Base-by-base conservation (phyloP, 2,329 filamentous ascomycete genomes). In the Phyllosticta citriasiana region DNA sequence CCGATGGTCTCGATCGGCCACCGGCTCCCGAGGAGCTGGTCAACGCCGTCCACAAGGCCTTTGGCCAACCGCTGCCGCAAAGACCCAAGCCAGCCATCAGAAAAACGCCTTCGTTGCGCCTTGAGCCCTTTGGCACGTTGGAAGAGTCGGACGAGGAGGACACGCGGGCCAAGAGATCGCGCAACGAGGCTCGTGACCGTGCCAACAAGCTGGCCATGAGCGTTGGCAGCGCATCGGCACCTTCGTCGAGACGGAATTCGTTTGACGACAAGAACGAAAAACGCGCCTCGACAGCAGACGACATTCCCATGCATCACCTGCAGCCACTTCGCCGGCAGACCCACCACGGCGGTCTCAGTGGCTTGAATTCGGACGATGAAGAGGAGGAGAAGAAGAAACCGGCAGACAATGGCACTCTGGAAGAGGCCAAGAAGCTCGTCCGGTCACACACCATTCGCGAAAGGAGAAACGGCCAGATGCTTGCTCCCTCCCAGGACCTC, bases 391-490 rank as follows among this genome's bases (percentile, higher is more conserved):
- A 62, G 19, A 60, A 59, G 22, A 62, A 66, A 47, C 40, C 59
- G n/a, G 47, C 53, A 22, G 61, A 56, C 52, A 24, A 64, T 60
- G 55, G 64, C 70, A 51, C 72, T 70, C 63, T 66, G 71, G 67
- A 74, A 67, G 78, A 80, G 63, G 80, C 80, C 26, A 73, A 74
- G 60, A 76, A 74, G 57, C 67, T 79, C 4, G 77, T 79, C 8
- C 70, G 73, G 57, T 70, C 70, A 27, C 75, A 78, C 60, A 77
- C 76, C 4, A 67, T 63, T 53, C 51, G 51, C 24, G 51, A 53
- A 6, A 53, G 51, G 35, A 60, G 50, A 53, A 40, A 53, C 6
- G n/a, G 26, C 54, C 10, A 51, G 14, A 55, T 61, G 47, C 55
- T 53, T 24, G 55, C 60, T n/a, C 55, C 57, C 30, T 51, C 60